Conservation (phyloP, 2,329 filamentous ascomycete species). For the Monosporascus sp. region DNA sequence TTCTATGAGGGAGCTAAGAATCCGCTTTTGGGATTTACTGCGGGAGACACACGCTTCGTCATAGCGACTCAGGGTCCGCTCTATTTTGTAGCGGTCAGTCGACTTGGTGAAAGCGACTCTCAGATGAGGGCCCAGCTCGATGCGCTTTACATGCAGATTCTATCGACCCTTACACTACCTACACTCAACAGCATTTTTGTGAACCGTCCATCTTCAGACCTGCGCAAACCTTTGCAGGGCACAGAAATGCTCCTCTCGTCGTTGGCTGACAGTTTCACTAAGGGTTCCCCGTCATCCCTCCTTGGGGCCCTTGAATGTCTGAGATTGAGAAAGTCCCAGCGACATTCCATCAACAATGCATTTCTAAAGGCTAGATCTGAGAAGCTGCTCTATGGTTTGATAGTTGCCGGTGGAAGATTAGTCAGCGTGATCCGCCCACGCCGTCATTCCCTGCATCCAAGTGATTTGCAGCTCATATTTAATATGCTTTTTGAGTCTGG, state of each 20-base stretch:
- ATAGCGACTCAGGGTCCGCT: slow-evolving; percentile 79
- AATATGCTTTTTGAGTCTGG: slow-evolving; percentile 99
- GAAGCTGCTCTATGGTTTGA: slow-evolving; percentile 82
- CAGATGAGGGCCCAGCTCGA: slow-evolving; percentile 86
- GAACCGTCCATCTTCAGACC: slow-evolving; percentile 86
- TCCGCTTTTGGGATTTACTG: slow-evolving; percentile 75
- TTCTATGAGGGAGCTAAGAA: slow-evolving; percentile 84
- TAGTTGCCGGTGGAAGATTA: slow-evolving; percentile 86
- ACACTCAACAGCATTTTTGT: slow-evolving; percentile 82
- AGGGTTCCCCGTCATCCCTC: slow-evolving; percentile 82
- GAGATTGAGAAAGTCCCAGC: slow-evolving; percentile 83
- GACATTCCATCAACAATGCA: slow-evolving; percentile 78
- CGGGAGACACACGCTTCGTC: slow-evolving; percentile 81
- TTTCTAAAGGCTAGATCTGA: slow-evolving; percentile 74
- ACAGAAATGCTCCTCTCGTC: slow-evolving; percentile 89
- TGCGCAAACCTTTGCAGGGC: slow-evolving; percentile 82
- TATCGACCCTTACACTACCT: slow-evolving; percentile 90
- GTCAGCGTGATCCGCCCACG: slow-evolving; percentile 94
- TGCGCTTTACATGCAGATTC: slow-evolving; percentile 94
- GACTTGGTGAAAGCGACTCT: slow-evolving; percentile 82
- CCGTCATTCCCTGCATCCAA: slow-evolving; percentile 90
- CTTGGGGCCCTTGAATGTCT: slow-evolving; percentile 89
- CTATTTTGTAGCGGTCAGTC: slow-evolving; percentile 90
- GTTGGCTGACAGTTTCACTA: slow-evolving; percentile 89
- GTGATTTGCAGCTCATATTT: slow-evolving; percentile 93